Evolutionary conservation across 139 green algal species (phyloP), one percentile per base, ranked within the genome.

Genomic region (Axilococcus clingmanii): DNA sequence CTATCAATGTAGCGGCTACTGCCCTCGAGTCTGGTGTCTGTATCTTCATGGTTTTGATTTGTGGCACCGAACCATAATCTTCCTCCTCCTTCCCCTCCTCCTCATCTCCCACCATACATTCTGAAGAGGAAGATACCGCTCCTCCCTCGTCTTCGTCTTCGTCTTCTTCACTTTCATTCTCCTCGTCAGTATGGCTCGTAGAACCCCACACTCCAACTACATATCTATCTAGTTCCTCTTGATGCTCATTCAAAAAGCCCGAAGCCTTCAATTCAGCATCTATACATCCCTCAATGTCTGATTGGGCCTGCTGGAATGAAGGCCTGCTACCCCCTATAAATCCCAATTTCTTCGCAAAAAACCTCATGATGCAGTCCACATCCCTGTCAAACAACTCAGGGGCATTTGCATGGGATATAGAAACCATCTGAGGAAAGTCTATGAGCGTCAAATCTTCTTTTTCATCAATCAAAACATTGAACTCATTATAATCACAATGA

Each of bases 401-500:
- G 1, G 86, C 92, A 64, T 98, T 97, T 16, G 60, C 42, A 60
- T 99, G 93, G 20, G 40, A 66, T 0, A 81, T 70, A 4, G 82
- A 94, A 24, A 99, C 84, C 93, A 99, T 99, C 66, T 99, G 91
- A 1, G 88, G 90, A 54, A 96, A 96, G 60, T 96, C 88, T 31
- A 97, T 96, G 37, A 96, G 64, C 11, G 82, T 95, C 17, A 96
- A 42, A 15, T 83, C 55, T 3, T 76, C 52, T 36, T 86, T 66
- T 11, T 89, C 74, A 30, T 80, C 61, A 48, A 81, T 59, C 50
- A 95, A 59, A 15, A 95, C 57, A 59, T 99, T 99, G 76, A 98
- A 99, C 68, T 99, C 93, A 66, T 99, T 99, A 76, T 91, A 96
- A 76, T 99, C 93, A 72, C 92, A 97, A 76, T 99, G 93, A 24